Conservation (phyloP, 2,329 filamentous ascomycete species). For the Dryadomyces sulphureus region DNA sequence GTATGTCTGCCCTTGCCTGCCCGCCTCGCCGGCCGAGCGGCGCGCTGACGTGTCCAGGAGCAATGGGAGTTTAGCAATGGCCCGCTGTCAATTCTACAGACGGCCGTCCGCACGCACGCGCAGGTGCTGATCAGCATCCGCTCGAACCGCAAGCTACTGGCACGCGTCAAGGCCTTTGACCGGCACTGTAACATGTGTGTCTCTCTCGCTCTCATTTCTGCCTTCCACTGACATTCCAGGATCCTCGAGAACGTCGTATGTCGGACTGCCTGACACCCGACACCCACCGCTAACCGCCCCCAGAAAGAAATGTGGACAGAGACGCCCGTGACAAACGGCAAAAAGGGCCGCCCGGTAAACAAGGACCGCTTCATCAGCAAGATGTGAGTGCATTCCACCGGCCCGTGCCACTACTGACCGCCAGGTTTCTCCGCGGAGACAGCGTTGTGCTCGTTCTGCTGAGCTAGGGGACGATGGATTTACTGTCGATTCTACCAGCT, state of each 20-base stretch:
- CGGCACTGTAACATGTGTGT: constrained; percentile 86
- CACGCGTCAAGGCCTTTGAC: constrained; percentile 96
- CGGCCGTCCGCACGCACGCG: constrained; percentile 82
- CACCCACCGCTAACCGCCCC: not conserved
- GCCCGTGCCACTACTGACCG: not conserved
- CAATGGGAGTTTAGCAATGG: constrained; percentile 37
- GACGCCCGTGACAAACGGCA: constrained; percentile 71
- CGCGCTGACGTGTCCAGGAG: constrained; percentile 19
- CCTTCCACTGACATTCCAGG: constrained; percentile 3
- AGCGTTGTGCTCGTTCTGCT: constrained; percentile 77
- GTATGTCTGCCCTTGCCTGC: constrained; percentile 3
- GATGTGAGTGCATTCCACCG: constrained; percentile 34
- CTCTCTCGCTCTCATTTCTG: not conserved
- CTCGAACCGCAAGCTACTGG: constrained; percentile 95
- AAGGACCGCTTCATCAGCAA: constrained; percentile 98
- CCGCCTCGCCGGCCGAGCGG: not conserved
- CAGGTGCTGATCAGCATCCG: constrained; percentile 96
- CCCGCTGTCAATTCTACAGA: constrained; percentile 80
- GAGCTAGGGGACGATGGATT: constrained; percentile 32
- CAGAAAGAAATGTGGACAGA: constrained; percentile 98
- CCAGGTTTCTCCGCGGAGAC: constrained; percentile 72
- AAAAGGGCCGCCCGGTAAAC: constrained; percentile 82
- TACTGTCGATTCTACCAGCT: too few relatives aligned
- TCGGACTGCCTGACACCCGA: not conserved
- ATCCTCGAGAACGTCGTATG: constrained; percentile 19